phyloP scores from a whole-genome alignment of 345 rosid species.

The Geranium rotundifolium region DNA sequence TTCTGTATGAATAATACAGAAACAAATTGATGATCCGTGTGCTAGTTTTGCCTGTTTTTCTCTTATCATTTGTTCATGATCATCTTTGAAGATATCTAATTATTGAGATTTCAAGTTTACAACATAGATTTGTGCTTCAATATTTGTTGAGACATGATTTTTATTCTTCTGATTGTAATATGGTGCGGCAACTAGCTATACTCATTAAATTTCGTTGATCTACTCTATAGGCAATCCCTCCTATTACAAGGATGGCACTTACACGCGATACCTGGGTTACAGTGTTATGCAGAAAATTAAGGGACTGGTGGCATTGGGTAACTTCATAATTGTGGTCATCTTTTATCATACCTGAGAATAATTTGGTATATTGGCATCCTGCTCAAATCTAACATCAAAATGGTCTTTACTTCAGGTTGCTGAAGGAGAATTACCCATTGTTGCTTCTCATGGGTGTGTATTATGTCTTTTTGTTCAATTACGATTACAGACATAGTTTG shows the following conservation, averaged over 20 bases:
- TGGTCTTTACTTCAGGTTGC: constrained; percentile 51
- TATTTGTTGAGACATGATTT: background rate
- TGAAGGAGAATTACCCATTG: constrained; percentile 92
- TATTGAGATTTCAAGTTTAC: background rate
- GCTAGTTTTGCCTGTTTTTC: background rate
- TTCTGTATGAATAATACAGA: background rate
- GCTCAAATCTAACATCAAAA: background rate
- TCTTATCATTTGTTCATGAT: too few species aligned
- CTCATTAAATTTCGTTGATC: constrained; percentile 6
- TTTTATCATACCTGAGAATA: constrained; percentile 12
- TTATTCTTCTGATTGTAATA: background rate
- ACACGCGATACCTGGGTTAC: constrained; percentile 99
- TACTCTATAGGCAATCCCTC: constrained; percentile 70
- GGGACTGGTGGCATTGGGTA: constrained; percentile 99
- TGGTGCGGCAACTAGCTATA: background rate
- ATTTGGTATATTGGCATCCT: background rate
- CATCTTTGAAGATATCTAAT: too few species aligned
- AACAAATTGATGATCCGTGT: background rate
- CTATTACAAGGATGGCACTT: constrained; percentile 86
- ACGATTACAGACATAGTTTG: background rate
- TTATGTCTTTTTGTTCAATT: constrained; percentile 4
- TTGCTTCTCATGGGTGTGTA: constrained; percentile 94
- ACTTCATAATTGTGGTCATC: constrained; percentile 18
- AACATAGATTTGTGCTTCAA: background rate
- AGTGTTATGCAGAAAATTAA: constrained; percentile 87